Percentiles rank a stretch among this genome's conserved stretches.
Evolutionary conservation across 106 monocot genomes (phyloP).

Genomic region (Triglochin maritima): DNA sequence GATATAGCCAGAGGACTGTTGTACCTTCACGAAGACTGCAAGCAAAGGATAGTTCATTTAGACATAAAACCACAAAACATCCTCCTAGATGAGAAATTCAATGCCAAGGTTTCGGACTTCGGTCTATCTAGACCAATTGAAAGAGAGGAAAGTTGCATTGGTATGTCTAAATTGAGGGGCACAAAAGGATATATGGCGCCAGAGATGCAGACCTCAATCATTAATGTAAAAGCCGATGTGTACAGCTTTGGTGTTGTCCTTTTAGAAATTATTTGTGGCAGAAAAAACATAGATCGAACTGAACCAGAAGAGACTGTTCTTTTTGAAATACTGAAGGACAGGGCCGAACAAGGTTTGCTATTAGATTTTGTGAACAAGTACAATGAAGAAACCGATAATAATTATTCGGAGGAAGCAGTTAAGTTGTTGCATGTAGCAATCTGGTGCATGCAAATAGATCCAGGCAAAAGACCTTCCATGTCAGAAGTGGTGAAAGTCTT

Average conservation of each 20-base stretch:
- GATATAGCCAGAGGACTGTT: slow-evolving; percentile 4
- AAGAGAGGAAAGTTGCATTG: slow-evolving; percentile 4
- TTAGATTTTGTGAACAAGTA: slow-evolving; percentile 1
- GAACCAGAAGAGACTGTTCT: slow-evolving; percentile 4
- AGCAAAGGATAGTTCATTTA: slow-evolving; percentile 5
- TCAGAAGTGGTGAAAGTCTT: slow-evolving; percentile 13
- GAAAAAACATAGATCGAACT: slow-evolving; percentile 6
- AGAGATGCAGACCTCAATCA: slow-evolving; percentile 7
- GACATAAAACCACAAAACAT: slow-evolving; percentile 20
- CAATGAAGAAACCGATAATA: background rate
- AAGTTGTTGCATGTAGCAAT: slow-evolving; percentile 16
- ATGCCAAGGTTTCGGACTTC: slow-evolving; percentile 17
- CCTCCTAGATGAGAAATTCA: slow-evolving; percentile 8
- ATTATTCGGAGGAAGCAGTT: slow-evolving; percentile 11
- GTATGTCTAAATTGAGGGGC: slow-evolving; percentile 7
- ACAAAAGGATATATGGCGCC: slow-evolving; percentile 16
- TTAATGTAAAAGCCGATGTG: slow-evolving; percentile 12
- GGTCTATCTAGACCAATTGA: slow-evolving; percentile 29
- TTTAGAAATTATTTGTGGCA: slow-evolving; percentile 1
- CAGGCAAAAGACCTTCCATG: slow-evolving; percentile 27
- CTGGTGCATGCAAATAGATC: slow-evolving; percentile 61
- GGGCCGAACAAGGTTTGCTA: slow-evolving; percentile 2
- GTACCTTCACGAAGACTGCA: slow-evolving; percentile 14
- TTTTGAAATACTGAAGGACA: slow-evolving; percentile 5
- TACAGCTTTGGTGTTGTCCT: slow-evolving; percentile 15